Base-by-base conservation (phyloP, 306 rosid genomes). In the Quillaja saponaria region DNA sequence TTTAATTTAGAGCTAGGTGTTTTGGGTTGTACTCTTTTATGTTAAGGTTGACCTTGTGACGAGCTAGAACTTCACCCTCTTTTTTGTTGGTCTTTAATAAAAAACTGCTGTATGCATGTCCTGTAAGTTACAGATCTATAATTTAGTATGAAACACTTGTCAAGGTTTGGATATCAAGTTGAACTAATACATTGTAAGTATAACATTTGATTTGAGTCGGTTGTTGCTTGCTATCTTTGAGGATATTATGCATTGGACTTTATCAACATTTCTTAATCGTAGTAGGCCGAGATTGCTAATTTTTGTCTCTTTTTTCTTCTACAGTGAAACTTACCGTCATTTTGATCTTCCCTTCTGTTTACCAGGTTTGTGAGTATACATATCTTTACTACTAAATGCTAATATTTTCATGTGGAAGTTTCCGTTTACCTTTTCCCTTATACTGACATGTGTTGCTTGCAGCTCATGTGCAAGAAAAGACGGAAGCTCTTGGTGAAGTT, bases 401-500 rank as follows among this genome's bases (percentile, higher is more conserved):
- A 4, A 35, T 49, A 50, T 34, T 28, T 34, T n/a, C 46, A 25
- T 38, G 37, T 18, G 15, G 35, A 58, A 58, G 38, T 13, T 18
- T 40, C 35, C 18, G 13, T 19, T 34, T 31, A 19, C 25, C 19
- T 42, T 57, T 21, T 31, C 20, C 13, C 34, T 6, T 35, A 55
- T 20, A 8, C 42, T 50, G 33, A 52, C 54, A 19, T 20, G 17
- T 77, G 66, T 51, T 57, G 58, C 46, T 51, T 66, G 57, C 72
- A 81, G 85, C 28, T 41, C 58, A 69, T 51, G 58, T 77, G 64
- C 60, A 81, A 62, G 85, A 77, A 66, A 81, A 81, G 73, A 73
- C 25, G 44, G 85, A 81, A 70, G 78, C 76, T 66, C 78, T 81
- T 40, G 85, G 85, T n/a, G 80, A 73, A 77, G 57, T 81, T 68